Base-by-base conservation (phyloP, 352 stramenopile species). In the Pythium oligandrum region DNA sequence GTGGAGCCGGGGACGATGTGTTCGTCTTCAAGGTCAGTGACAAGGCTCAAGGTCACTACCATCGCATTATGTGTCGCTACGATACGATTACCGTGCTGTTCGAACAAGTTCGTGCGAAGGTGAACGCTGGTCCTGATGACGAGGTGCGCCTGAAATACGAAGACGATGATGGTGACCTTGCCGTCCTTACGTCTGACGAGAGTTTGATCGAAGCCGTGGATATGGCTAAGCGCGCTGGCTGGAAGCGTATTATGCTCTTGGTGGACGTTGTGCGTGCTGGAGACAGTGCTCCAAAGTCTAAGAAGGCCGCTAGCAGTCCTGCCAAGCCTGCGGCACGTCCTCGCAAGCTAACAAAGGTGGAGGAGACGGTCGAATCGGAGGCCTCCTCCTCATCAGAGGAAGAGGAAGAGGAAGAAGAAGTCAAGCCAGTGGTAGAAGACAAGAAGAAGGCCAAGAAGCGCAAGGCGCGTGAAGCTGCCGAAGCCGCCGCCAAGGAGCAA, bases 1-100 rank as follows among this genome's bases (percentile, higher is more conserved):
- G 77, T 36, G 83, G 83, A 44, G 64, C 69, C 44, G 66, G 67
- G 12, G 83, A 93, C 38, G 84, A 92, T 8, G 68, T 64, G 48
- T 96, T 93, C 50, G 71, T 96, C 34, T 96, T 96, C 67, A 96
- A 96, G 63, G 81, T 96, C 40, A 95, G 80, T 50, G 84, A 94
- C 48, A 76, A 75, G 37, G 67, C 70, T 9, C 70, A 88, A 53
- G 83, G 83, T 12, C 83, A 94, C 51, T 92, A 90, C 60, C 84
- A 96, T 62, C 86, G 86, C 40, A 83, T 96, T 51, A 78, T 92
- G 67, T 89, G 80, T 40, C 70, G 70, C 9, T 92, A 85, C 60
- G 79, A 93, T 51, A 70, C 78, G 44, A 78, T 93, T 51, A 64
- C 57, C 1, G 51, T 75, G 33, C 56, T 96, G n/a, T 62, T 91